phyloP scores from a whole-genome alignment of 495 filamentous ascomycete genomes.

The Neurospora hispaniola region DNA sequence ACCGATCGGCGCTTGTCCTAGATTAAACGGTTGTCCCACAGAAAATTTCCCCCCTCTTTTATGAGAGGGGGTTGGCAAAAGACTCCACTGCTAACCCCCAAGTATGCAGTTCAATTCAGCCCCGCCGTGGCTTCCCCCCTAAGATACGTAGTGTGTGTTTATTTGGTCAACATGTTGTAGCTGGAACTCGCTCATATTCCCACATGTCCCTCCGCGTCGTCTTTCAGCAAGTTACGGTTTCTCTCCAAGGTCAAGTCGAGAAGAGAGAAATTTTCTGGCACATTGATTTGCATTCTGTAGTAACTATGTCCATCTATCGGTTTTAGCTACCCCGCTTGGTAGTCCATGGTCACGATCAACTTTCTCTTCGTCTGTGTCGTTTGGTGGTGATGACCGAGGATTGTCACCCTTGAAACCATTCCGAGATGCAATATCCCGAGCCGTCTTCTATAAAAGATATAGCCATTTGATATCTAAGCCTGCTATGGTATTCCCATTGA shows the following conservation, averaged over 20 bases:
- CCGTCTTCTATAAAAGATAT: background rate
- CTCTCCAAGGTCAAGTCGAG: background rate
- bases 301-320: background rate
- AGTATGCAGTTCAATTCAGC: background rate
- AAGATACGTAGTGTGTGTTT: background rate
- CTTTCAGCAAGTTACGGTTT: background rate
- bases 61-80: too few relatives aligned
- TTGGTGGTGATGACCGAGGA: background rate
- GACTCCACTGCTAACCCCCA: too few relatives aligned
- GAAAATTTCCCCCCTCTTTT: too few relatives aligned
- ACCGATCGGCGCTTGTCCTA: too few relatives aligned
- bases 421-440: background rate
- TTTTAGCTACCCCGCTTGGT: background rate
- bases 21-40: too few relatives aligned
- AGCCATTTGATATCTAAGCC: background rate
- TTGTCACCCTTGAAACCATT: background rate
- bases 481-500: background rate
- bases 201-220: background rate
- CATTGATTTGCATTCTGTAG: background rate
- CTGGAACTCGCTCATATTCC: background rate
- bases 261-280: background rate
- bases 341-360: background rate
- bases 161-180: background rate
- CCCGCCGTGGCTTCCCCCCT: background rate
- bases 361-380: background rate